Evolutionary conservation across 257 asterid species (phyloP), one percentile per base, ranked within the genome.

Genomic region (Solanum paucissectum): DNA sequence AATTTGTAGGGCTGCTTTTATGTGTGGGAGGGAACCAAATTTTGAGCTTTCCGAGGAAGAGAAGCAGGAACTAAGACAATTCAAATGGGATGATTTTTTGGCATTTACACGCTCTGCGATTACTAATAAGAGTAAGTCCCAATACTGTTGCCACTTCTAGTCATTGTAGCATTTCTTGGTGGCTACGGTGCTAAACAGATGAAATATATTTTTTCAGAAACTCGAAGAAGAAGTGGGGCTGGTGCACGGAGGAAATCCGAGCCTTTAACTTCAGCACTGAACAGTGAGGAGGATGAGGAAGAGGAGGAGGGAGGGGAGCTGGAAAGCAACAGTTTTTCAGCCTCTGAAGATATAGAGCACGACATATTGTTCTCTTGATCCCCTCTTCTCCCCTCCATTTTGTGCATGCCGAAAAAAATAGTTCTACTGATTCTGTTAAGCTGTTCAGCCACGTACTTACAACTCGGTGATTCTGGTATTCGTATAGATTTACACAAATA

Each of bases 21-120:
- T 95, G 99, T 96, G 99, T 46, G 99, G 99, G 55, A 92, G 99
- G 89, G 99, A 95, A 90, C 99, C 99, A 8, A 97, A 97, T 89
- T 97, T 95, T 44, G 98, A 95, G 85, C 94, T 97, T 52, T 84
- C 95, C 2, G 98, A 95, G 90, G 97, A 93, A 86, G 99, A 97
- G 87, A 95, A 95, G 89, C 91, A 90, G 85, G 97, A 96, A 90
- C 95, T 96, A 5, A 87, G 94, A 86, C 92, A 94, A 83, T 93
- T 91, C 84, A 92, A 91, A 1, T 96, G 99, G 99, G 98, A 95
- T 20, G 98, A 96, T 20, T 96, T 96, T 88, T 92, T 96, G 81
- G 92, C 95, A 9, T 44, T 94, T 12, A 95, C 99, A 42, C 98
- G 99, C 29, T 91, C 97, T 2, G 96, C 99, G 75, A 96, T 96